A percentile compares a stretch with the other conserved stretches of the same genome.
Evolutionary conservation across 306 rosid genomes (phyloP).

Genomic region (Cucurbita ficifolia): DNA sequence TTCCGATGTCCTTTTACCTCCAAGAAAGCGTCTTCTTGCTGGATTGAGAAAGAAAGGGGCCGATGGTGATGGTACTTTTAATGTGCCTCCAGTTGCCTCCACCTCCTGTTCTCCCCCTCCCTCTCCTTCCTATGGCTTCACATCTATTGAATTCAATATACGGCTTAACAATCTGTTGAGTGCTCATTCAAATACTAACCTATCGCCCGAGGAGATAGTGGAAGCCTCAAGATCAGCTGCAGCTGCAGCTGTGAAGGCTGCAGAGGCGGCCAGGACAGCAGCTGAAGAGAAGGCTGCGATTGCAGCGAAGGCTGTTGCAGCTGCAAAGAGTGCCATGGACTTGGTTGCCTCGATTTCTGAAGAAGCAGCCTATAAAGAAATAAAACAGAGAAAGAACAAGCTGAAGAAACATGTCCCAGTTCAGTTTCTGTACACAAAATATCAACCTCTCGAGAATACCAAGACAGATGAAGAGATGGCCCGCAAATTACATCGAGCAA

Average conservation of each 20-base stretch:
- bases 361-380: constrained; percentile 37
- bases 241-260: constrained; percentile 48
- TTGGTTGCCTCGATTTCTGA: constrained; percentile 76
- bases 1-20: constrained; percentile 86
- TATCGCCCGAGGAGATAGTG: constrained; percentile 54
- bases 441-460: constrained; percentile 60
- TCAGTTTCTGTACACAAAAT: constrained; percentile 78
- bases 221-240: constrained; percentile 61
- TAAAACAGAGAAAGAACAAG: constrained; percentile 59
- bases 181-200: constrained; percentile 45
- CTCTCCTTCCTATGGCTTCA: constrained; percentile 27
- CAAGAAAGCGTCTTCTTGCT: constrained; percentile 89
- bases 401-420: constrained; percentile 86
- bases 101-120: constrained; percentile 38
- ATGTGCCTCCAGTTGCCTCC: constrained; percentile 42
- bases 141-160: constrained; percentile 43
- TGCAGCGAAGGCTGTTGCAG: constrained; percentile 76
- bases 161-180: constrained; percentile 54
- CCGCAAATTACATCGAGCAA: constrained; percentile 72
- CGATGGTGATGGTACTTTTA: constrained; percentile 35
- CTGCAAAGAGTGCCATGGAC: constrained; percentile 79
- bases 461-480: constrained; percentile 85
- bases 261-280: constrained; percentile 62
- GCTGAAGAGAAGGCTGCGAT: constrained; percentile 74
- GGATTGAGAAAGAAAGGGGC: constrained; percentile 79